A percentile compares a stretch with the other conserved stretches of the same genome.
Conservation (phyloP, 140 eudicot species). For the Ambrosia hybrid region DNA sequence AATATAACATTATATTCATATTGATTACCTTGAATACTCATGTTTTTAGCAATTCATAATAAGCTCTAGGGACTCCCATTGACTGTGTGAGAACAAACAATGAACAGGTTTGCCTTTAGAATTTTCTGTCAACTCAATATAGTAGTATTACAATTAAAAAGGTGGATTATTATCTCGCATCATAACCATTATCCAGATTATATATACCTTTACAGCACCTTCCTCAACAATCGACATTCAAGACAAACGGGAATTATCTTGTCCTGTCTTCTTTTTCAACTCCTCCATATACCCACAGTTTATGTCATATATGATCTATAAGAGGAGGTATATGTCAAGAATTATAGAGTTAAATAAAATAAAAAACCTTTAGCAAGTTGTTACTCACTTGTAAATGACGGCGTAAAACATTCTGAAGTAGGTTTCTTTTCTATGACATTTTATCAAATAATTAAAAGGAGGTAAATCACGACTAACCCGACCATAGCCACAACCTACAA, state of each 20-base stretch:
- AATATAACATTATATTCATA: not conserved
- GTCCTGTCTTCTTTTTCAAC: conserved; percentile 48
- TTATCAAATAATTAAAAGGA: no score
- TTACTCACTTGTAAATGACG: conserved; percentile 55
- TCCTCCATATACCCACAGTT: conserved; percentile 54
- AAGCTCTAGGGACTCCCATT: conserved; percentile 60
- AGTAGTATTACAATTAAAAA: not conserved
- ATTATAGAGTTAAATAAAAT: conserved; percentile 5
- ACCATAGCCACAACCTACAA: no score
- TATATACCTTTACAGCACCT: conserved; percentile 57
- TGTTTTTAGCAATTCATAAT: conserved; percentile 47
- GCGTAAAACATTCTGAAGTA: conserved; percentile 50
- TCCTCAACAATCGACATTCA: conserved; percentile 62
- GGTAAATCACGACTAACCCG: no score
- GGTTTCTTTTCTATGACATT: not conserved
- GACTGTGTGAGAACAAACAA: conserved; percentile 61
- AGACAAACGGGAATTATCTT: conserved; percentile 46
- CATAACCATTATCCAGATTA: not conserved
- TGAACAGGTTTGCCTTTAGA: conserved; percentile 52
- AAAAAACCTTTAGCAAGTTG: not conserved
- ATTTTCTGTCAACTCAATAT: conserved; percentile 43
- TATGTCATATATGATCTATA: conserved; percentile 57
- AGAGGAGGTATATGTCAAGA: conserved; percentile 17
- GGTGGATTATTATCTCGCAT: not conserved
- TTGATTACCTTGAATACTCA: conserved; percentile 51